phyloP scores from a whole-genome alignment of 495 filamentous ascomycete species.

The Amniculicola lignicola region DNA sequence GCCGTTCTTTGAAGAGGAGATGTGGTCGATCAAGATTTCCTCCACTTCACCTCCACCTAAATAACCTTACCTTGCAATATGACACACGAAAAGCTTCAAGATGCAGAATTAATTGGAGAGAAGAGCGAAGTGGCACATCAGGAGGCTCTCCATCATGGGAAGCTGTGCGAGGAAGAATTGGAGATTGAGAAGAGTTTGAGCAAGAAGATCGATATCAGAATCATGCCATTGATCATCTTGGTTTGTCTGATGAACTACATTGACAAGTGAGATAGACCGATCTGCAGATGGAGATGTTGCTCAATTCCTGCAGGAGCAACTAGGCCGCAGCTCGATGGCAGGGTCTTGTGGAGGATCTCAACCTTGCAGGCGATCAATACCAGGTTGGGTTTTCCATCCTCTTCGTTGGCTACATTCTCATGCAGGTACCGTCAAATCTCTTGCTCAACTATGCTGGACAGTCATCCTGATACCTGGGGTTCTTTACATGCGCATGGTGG shows the following conservation, averaged over 20 bases:
- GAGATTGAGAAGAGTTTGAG: slow-evolving; percentile 49
- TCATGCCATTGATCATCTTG: slow-evolving; percentile 56
- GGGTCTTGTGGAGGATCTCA: slow-evolving; percentile 16
- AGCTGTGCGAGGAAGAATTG: slow-evolving; percentile 48
- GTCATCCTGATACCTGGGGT: slow-evolving; percentile 9
- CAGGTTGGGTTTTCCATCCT: slow-evolving; percentile 20
- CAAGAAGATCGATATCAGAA: slow-evolving; percentile 50
- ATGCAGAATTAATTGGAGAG: slow-evolving; percentile 45
- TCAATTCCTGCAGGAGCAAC: slow-evolving; percentile 45
- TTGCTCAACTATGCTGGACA: slow-evolving; percentile 17
- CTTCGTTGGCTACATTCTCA: slow-evolving; percentile 21
- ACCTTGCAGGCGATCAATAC: slow-evolving; percentile 16
- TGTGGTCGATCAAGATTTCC: too few relatives aligned
- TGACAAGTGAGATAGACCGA: slow-evolving; percentile 29
- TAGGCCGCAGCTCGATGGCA: slow-evolving; percentile 47
- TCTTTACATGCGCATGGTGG: slow-evolving; percentile 9
- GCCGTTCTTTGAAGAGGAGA: too few relatives aligned
- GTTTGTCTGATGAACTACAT: slow-evolving; percentile 60
- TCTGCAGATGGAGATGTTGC: not conserved
- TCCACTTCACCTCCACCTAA: too few relatives aligned
- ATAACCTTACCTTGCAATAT: too few relatives aligned
- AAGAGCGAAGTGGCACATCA: slow-evolving; percentile 45
- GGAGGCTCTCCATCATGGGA: slow-evolving; percentile 44
- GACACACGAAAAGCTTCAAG: too few relatives aligned
- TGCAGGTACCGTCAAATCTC: slow-evolving; percentile 18